A percentile compares a stretch with the other conserved stretches of the same genome.
phyloP scores from a whole-genome alignment of 805 yeast species.

The Maudiozyma serrabonitensis region DNA sequence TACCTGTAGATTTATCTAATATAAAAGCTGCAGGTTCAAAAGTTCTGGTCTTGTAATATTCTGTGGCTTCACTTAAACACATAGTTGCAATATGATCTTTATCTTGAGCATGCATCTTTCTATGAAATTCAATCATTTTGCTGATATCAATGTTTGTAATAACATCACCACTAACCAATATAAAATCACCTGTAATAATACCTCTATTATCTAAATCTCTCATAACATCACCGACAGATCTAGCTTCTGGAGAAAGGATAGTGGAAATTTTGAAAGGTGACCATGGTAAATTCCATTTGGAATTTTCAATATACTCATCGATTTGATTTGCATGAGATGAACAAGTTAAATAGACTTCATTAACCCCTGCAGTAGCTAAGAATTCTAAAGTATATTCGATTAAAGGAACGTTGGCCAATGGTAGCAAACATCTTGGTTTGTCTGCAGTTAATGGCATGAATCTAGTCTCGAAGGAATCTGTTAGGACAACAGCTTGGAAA shows the following conservation, averaged over 20 bases:
- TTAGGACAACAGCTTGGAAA: slow-evolving; percentile 87
- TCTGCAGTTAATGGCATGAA: slow-evolving; percentile 86
- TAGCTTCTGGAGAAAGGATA: slow-evolving; percentile 72
- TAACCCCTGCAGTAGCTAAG: slow-evolving; percentile 80
- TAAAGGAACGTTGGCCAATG: slow-evolving; percentile 86
- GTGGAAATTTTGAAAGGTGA: slow-evolving; percentile 78
- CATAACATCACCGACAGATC: slow-evolving; percentile 96
- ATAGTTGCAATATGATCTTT: slow-evolving; percentile 90
- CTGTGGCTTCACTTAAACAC: slow-evolving; percentile 80
- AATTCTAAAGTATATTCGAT: slow-evolving; percentile 93
- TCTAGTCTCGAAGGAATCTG: slow-evolving; percentile 86
- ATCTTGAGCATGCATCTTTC: slow-evolving; percentile 59
- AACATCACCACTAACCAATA: slow-evolving; percentile 88
- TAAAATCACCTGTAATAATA: slow-evolving; percentile 78
- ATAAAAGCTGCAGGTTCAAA: slow-evolving; percentile 80
- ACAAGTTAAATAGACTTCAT: slow-evolving; percentile 84
- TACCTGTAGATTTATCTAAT: slow-evolving; percentile 59
- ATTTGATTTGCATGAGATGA: slow-evolving; percentile 85
- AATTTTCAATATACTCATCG: slow-evolving; percentile 64
- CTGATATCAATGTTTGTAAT: slow-evolving; percentile 83
- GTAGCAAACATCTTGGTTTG: slow-evolving; percentile 83
- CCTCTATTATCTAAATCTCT: slow-evolving; percentile 90
- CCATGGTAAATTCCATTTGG: slow-evolving; percentile 58
- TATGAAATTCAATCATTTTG: slow-evolving; percentile 64
- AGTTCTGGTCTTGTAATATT: slow-evolving; percentile 76